phyloP scores from a whole-genome alignment of 306 rosid species.

The Sindora glabra region DNA sequence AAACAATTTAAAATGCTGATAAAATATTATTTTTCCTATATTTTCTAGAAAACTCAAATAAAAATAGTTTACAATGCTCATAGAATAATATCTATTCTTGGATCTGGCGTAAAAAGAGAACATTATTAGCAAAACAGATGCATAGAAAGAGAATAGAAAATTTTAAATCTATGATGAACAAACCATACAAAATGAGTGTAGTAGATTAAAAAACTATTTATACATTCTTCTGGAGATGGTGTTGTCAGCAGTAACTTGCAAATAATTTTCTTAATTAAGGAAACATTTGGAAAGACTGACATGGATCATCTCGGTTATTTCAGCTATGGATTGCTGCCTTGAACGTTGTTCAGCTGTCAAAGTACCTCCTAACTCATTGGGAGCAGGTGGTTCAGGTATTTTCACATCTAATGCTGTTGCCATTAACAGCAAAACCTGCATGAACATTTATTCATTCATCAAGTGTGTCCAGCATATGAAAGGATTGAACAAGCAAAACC shows the following conservation, averaged over 20 bases:
- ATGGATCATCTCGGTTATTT: conserved; percentile 98
- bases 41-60: no score
- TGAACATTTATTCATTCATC: conserved; percentile 3
- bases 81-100: no score
- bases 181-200: neutral
- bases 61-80: no score
- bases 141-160: no score
- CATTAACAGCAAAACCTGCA: conserved; percentile 87
- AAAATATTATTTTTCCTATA: no score
- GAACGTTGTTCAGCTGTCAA: conserved; percentile 54
- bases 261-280: no score
- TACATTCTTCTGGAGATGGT: neutral
- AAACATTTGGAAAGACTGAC: conserved; percentile 44
- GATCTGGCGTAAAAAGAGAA: no score
- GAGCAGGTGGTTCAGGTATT: conserved; percentile 26
- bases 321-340: conserved; percentile 85
- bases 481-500: neutral
- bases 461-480: neutral
- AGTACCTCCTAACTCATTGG: conserved; percentile 31
- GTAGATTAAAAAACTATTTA: neutral
- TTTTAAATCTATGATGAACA: no score
- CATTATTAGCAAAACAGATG: no score
- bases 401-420: conserved; percentile 65
- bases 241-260: neutral
- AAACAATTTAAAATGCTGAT: no score